These are phyloP conservation scores for Globisporangium radiosum DNA, from an alignment of 352 stramenopile species.

Conservation along the genomic window DNA sequence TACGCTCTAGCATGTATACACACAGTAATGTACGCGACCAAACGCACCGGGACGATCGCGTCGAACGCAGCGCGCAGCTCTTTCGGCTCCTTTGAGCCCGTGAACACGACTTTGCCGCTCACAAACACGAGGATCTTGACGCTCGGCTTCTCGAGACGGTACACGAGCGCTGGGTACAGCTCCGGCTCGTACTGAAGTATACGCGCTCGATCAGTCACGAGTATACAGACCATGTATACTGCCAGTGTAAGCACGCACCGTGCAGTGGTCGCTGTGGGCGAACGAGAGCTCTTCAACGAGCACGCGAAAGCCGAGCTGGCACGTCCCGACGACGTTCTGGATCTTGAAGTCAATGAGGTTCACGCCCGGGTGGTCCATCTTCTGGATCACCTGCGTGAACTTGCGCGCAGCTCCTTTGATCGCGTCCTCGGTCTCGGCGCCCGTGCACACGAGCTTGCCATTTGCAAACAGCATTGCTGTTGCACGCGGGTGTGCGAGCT, in stretches of 20 bases:
- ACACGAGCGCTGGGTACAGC: constrained; percentile 98
- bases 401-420: constrained; percentile 73
- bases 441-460: constrained; percentile 78
- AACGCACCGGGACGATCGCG: constrained; percentile 61
- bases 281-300: constrained; percentile 79
- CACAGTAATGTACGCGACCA: neutral
- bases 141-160: constrained; percentile 93
- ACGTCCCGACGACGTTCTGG: constrained; percentile 76
- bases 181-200: constrained; percentile 94
- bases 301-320: constrained; percentile 65
- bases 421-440: constrained; percentile 58
- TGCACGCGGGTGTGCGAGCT: constrained; percentile 53
- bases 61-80: constrained; percentile 83
- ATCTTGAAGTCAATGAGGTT: constrained; percentile 88
- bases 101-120: constrained; percentile 97
- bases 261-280: constrained; percentile 66
- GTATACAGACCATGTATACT: neutral
- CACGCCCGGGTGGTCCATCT: constrained; percentile 78
- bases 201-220: neutral
- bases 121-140: constrained; percentile 99
- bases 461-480: constrained; percentile 84
- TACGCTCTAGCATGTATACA: too few relatives aligned
- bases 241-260: constrained; percentile 21
- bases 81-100: constrained; percentile 84
- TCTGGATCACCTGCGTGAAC: constrained; percentile 83